These are phyloP conservation scores for Pseudogymnoascus sp. DNA, from an alignment of 2,329 filamentous ascomycete species.

Conservation along the genomic window DNA sequence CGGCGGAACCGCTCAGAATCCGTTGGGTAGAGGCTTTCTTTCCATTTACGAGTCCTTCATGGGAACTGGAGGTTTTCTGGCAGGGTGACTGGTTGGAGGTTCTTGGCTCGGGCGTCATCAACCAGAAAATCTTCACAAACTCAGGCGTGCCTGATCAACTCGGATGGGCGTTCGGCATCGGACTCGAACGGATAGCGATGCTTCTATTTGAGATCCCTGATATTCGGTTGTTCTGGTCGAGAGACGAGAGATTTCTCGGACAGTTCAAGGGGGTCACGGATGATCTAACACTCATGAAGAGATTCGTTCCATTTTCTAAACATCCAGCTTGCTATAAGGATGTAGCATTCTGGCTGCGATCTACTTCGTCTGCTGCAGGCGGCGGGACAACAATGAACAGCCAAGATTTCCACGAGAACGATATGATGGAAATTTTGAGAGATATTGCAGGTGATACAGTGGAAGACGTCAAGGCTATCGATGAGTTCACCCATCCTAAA, in stretches of 20 bases:
- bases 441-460: constrained; percentile 74
- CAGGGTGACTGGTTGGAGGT: constrained; percentile 93
- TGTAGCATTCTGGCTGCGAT: constrained; percentile 81
- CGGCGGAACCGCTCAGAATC: constrained; percentile 69
- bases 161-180: constrained; percentile 94
- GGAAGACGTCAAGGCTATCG: constrained; percentile 78
- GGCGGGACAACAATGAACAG: constrained; percentile 37
- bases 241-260: constrained; percentile 72
- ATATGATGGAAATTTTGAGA: constrained; percentile 92
- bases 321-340: constrained; percentile 86
- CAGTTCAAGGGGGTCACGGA: constrained; percentile 67
- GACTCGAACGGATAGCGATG: constrained; percentile 94
- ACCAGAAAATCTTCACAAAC: constrained; percentile 72
- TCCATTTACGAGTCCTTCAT: constrained; percentile 90
- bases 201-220: constrained; percentile 92
- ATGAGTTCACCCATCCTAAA: constrained; percentile 84
- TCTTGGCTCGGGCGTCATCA: constrained; percentile 83
- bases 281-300: constrained; percentile 42
- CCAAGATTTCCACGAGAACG: constrained; percentile 77
- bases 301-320: constrained; percentile 84
- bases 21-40: constrained; percentile 98
- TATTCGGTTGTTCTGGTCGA: constrained; percentile 93
- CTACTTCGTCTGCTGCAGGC: constrained; percentile 39
- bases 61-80: constrained; percentile 95
- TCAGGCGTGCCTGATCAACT: constrained; percentile 68